These are phyloP conservation scores for Suillus decipiens DNA, from an alignment of 768 basidiomycete genomes.

Conservation along the genomic window DNA sequence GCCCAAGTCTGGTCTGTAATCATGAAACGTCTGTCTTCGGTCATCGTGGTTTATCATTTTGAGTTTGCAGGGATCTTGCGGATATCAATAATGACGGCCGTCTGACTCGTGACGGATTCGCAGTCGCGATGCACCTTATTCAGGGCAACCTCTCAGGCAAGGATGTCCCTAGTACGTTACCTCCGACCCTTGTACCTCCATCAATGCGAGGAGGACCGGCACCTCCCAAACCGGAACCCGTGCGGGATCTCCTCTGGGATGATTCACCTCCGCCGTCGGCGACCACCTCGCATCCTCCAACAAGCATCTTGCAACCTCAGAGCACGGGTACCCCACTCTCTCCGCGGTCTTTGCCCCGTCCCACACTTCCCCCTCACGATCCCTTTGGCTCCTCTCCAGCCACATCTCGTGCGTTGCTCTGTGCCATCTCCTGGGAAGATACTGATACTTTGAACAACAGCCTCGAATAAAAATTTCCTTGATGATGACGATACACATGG, in stretches of 20 bases:
- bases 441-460: constrained; percentile 14
- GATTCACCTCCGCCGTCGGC: constrained; percentile 49
- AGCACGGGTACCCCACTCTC: constrained; percentile 35
- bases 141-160: constrained; percentile 80
- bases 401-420: constrained; percentile 24
- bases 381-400: constrained; percentile 48
- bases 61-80: constrained; percentile 79
- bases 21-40: background rate
- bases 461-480: constrained; percentile 54
- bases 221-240: constrained; percentile 38
- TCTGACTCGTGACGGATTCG: constrained; percentile 90
- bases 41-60: constrained; percentile 10
- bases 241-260: constrained; percentile 55
- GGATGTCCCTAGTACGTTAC: constrained; percentile 72
- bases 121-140: constrained; percentile 93
- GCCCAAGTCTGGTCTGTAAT: constrained; percentile 84
- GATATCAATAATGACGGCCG: constrained; percentile 88
- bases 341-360: constrained; percentile 30
- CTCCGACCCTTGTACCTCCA: constrained; percentile 78
- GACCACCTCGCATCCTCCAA: constrained; percentile 36
- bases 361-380: constrained; percentile 37
- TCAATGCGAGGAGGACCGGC: constrained; percentile 57
- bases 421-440: constrained; percentile 7
- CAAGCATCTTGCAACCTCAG: constrained; percentile 35
- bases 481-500: constrained; percentile 60